Percentiles rank a stretch among this genome's conserved stretches.
These are phyloP conservation scores for Imleria badia DNA, from an alignment of 768 basidiomycete species.

Conservation along the genomic window DNA sequence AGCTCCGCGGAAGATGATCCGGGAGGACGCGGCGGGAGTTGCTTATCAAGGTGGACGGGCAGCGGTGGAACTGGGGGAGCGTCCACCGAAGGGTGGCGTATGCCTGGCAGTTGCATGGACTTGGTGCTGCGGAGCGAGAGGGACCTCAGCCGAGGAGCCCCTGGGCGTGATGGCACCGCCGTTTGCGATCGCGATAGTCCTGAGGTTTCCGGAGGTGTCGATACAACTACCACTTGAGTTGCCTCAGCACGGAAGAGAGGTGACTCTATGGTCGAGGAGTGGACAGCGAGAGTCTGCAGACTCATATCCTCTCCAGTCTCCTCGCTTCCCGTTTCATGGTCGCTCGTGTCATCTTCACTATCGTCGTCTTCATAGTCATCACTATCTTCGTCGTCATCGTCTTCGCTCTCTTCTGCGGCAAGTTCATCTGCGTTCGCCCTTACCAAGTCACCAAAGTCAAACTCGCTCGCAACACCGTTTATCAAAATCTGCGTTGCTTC, in stretches of 20 bases:
- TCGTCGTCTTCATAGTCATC: conserved; percentile 38
- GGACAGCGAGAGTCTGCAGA: neutral
- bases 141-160: conserved; percentile 30
- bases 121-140: conserved; percentile 47
- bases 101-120: conserved; percentile 40
- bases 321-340: conserved; percentile 30
- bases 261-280: neutral
- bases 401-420: conserved; percentile 68
- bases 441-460: conserved; percentile 79
- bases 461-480: conserved; percentile 74
- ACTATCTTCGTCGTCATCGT: conserved; percentile 41
- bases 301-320: conserved; percentile 13
- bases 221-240: neutral
- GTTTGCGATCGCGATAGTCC: conserved; percentile 6
- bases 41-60: conserved; percentile 37
- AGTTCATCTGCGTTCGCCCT: conserved; percentile 78
- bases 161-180: conserved; percentile 1
- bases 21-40: conserved; percentile 39
- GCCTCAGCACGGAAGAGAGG: conserved; percentile 1
- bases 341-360: conserved; percentile 39
- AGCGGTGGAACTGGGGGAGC: conserved; percentile 43
- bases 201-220: neutral
- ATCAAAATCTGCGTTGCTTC: conserved; percentile 82
- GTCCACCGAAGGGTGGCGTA: conserved; percentile 31
- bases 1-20: conserved; percentile 12